Conservation (phyloP, 1,284 basidiomycete species). For the Apiotrichum siamense region DNA sequence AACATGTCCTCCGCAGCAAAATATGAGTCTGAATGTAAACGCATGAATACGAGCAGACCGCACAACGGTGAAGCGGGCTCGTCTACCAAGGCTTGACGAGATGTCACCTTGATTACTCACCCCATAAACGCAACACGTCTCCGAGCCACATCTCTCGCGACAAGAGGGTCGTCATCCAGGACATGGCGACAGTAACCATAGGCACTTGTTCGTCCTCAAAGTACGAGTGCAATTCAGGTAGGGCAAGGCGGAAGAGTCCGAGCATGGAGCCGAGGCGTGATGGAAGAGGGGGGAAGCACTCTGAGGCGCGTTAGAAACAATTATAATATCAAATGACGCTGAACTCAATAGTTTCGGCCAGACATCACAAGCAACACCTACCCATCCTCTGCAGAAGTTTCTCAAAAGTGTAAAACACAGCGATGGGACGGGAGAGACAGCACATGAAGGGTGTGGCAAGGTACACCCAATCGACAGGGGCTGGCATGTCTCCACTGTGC, state of each 20-base stretch:
- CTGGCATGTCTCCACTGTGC: conserved; percentile 6
- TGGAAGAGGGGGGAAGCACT: conserved; percentile 36
- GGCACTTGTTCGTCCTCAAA: conserved; percentile 47
- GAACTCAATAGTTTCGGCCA: too few species aligned
- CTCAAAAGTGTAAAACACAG: conserved; percentile 38
- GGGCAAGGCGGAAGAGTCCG: conserved; percentile 36
- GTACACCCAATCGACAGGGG: conserved; percentile 39
- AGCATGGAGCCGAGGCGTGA: conserved; percentile 38
- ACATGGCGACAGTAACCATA: conserved; percentile 36
- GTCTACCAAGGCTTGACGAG: too few species aligned
- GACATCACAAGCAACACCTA: too few species aligned
- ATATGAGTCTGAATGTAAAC: conserved; percentile 35
- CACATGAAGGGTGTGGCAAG: conserved; percentile 42
- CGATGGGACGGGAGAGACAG: conserved; percentile 32
- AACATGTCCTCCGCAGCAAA: conserved; percentile 44
- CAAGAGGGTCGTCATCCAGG: conserved; percentile 42
- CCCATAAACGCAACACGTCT: conserved; percentile 43
- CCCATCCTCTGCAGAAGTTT: conserved; percentile 36
- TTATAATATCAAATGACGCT: too few species aligned
- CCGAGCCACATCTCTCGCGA: conserved; percentile 44
- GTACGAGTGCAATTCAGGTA: conserved; percentile 42
- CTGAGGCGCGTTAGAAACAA: conserved; percentile 12
- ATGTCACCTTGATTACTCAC: conserved; percentile 19
- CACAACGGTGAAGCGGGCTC: too few species aligned
- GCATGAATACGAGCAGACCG: background rate